Evolutionary conservation across 2,329 filamentous ascomycete species (phyloP), one percentile per base, ranked within the genome.

Genomic region (Penicillium sp.): DNA sequence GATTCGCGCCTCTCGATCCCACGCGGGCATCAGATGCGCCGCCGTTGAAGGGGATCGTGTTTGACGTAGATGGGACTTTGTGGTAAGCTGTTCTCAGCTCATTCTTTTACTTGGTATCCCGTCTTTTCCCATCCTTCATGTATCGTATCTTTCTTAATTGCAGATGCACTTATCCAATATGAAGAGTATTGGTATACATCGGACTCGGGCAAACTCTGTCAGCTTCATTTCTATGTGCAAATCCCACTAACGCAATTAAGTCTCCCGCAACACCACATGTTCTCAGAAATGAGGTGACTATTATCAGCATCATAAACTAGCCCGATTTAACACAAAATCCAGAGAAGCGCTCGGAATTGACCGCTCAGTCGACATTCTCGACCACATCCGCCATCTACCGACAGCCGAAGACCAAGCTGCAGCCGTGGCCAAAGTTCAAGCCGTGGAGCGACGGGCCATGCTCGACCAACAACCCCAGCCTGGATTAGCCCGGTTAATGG

Each of bases 211-310:
- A 18, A 18, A 48, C 33, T 28, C 1, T 3, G n/a, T 23, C 44
- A 29, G 10, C 25, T 32, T 20, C 15, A 28, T 20, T 39, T 2
- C 24, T 23, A 23, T 24, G 45, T 24, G 28, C 25, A 54, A 43
- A 29, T 4, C 9, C 25, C 10, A 37, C 58, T 61, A 42, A 37
- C 33, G 20, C 2, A 18, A 37, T 37, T 3, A 15, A 95, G 90
- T 67, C 75, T 91, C 50, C 92, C 92, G 0, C 92, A 97, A 72
- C 93, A 87, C 60, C 89, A 95, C 79, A 98, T 97, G 92, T 97
- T 97, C 72, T 70, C 73, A 18, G 80, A 95, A 65, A 97, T 98
- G 92, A 86, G 82, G 70, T 79, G 72, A 24, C 24, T 13, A 24
- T 18, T 15, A 10, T 6, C 23, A 40, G 10, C 5, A 40, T 7